These are phyloP conservation scores for Diaporthe sp. DNA, from an alignment of 2,329 filamentous ascomycete species.

Conservation along the genomic window DNA sequence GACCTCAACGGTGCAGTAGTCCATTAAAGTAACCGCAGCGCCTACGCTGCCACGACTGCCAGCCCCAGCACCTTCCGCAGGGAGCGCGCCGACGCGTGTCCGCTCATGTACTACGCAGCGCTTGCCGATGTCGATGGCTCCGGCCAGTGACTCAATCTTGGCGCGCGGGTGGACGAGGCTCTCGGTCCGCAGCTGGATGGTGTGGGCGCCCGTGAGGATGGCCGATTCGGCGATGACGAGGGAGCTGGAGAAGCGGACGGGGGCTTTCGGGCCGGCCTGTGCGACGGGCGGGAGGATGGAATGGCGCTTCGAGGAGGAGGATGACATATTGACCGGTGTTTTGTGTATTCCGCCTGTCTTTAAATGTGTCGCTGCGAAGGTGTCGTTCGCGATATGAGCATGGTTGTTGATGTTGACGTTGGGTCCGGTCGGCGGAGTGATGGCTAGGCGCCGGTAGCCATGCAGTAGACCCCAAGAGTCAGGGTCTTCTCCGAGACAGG, in stretches of 20 bases:
- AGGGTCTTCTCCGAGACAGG: not conserved
- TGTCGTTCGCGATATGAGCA: not conserved
- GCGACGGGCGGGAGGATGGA: slow-evolving; percentile 66
- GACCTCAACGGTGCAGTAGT: slow-evolving; percentile 72
- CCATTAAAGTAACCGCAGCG: slow-evolving; percentile 64
- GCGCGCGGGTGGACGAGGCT: slow-evolving; percentile 88
- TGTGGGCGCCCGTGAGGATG: slow-evolving; percentile 75
- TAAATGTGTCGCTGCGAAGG: not conserved
- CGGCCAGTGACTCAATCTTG: slow-evolving; percentile 80
- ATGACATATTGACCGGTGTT: slow-evolving; percentile 47
- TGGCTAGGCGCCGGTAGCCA: not conserved
- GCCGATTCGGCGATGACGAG: slow-evolving; percentile 72
- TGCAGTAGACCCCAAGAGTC: not conserved
- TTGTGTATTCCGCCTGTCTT: not conserved
- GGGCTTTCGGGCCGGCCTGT: slow-evolving; percentile 66
- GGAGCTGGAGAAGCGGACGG: slow-evolving; percentile 69
- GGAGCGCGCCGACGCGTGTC: slow-evolving; percentile 61
- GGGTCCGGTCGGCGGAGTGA: slow-evolving; percentile 25
- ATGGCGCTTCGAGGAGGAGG: slow-evolving; percentile 60
- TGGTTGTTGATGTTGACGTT: slow-evolving; percentile 13
- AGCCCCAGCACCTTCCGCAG: slow-evolving; percentile 40
- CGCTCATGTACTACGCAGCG: slow-evolving; percentile 85
- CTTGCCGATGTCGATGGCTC: slow-evolving; percentile 83
- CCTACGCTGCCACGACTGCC: slow-evolving; percentile 43
- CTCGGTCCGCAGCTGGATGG: slow-evolving; percentile 81